These are phyloP conservation scores for Arabidopsis lyrata DNA, from an alignment of 441 rosid species.

Conservation along the genomic window DNA sequence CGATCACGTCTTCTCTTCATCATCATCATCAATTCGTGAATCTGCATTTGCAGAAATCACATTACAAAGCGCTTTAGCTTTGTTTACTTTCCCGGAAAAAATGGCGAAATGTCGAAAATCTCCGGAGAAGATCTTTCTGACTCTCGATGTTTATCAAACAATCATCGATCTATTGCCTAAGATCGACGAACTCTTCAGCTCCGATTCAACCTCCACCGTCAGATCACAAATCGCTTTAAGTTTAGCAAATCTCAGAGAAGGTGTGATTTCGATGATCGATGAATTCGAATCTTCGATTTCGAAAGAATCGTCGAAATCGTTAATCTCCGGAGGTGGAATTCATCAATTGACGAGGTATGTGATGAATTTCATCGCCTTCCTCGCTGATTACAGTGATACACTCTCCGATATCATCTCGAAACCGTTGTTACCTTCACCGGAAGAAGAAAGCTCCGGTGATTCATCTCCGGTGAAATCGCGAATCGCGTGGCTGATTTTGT, in stretches of 20 bases:
- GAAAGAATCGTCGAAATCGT: slow-evolving; percentile 60
- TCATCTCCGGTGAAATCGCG: slow-evolving; percentile 45
- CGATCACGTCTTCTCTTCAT: slow-evolving; percentile 70
- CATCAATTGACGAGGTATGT: slow-evolving; percentile 78
- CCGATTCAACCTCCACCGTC: slow-evolving; percentile 55
- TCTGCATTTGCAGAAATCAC: slow-evolving; percentile 67
- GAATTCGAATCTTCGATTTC: slow-evolving; percentile 70
- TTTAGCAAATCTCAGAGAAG: slow-evolving; percentile 56
- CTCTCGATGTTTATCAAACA: slow-evolving; percentile 71
- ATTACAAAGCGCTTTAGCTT: slow-evolving; percentile 55
- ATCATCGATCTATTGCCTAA: slow-evolving; percentile 56
- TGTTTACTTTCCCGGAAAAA: slow-evolving; percentile 68
- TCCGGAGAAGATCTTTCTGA: slow-evolving; percentile 77
- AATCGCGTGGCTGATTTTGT: slow-evolving; percentile 67
- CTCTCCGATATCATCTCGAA: slow-evolving; percentile 59
- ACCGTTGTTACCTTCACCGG: slow-evolving; percentile 49
- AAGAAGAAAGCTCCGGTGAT: slow-evolving; percentile 46
- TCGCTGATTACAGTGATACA: slow-evolving; percentile 59
- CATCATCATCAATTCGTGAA: slow-evolving; percentile 48
- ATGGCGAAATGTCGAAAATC: slow-evolving; percentile 64
- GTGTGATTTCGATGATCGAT: slow-evolving; percentile 56
- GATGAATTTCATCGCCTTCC: slow-evolving; percentile 68
- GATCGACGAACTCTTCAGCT: slow-evolving; percentile 59
- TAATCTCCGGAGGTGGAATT: slow-evolving; percentile 66
- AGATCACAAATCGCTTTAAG: slow-evolving; percentile 52